Base-by-base conservation (phyloP, 164 flowering plant genomes). In the Piper betle region DNA sequence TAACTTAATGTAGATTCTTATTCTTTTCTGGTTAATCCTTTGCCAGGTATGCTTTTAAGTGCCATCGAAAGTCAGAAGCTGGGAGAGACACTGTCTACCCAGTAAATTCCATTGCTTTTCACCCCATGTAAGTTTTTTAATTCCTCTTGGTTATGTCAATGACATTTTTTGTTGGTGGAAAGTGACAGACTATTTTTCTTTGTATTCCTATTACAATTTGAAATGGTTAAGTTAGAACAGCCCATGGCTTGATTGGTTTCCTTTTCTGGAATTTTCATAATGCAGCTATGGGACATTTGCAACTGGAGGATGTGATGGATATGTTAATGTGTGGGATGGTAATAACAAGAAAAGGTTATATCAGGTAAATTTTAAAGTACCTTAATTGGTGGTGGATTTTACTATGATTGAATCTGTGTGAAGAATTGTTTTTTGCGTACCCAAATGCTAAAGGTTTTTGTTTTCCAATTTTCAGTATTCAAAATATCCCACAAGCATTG, bases 81-180 rank as follows among this genome's bases (percentile, higher is more conserved):
- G 97, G 97, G 78, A 79, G 85, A 69, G 97, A 93, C 72, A 84
- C 83, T 57, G 97, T 93, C 48, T 93, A 86, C 74, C 92, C 96
- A 62, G 97, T 90, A 42, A 90, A 90, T 71, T 82, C 97, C 15
- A 88, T 84, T 73, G 94, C 97, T 10, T 94, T 88, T 77, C 99
- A 94, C 68, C 97, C 97, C 5, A 80, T 94, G 97, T 91, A 74
- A 85, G 93, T 73, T 59, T 18, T 37, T 37, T 2, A 57, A 19
- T 52, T 39, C 20, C 46, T 39, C 39, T n/a, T 39, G 10, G 2
- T 58, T 58, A 19, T 55, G 39, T 9, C 39, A 55, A 5, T 55
- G 38, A 46, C 50, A 46, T 1, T 46, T 15, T 46, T 6, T 46
- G 10, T 46, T 15, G 15, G 7, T 12, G 10, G 15, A 46, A 46